Base-by-base conservation (phyloP, 164 flowering plant species). In the grape (Vitis vinifera) region DNA sequence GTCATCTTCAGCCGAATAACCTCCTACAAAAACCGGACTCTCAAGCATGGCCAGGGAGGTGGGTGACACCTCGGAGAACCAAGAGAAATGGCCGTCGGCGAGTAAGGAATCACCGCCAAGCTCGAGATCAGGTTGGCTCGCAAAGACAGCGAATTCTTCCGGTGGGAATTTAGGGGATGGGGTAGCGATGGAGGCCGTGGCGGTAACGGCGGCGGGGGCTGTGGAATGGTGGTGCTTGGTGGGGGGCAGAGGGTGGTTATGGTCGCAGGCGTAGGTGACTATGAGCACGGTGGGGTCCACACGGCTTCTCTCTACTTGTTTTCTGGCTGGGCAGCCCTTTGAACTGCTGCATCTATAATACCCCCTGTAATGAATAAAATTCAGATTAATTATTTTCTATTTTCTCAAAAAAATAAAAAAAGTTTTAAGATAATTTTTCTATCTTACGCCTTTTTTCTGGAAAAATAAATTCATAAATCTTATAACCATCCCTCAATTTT, bases 231-330 rank as follows among this genome's bases (percentile, higher is more conserved):
- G 73, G 65, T 66, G 53, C 17, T 75, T 70, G 71, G 69, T 11
- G 63, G 62, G 8, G 23, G 77, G 77, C 12, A 27, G 2, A 2
- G 75, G 72, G 72, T 78, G 81, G 78, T 78, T 78, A 73, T 78
- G 81, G 9, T 78, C 78, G 56, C 23, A 71, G 19, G 78, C 51
- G 73, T 78, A 78, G 64, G 78, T 78, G 67, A 78, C 56, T 0
- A 78, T 27, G 37, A 78, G 75, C 66, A 16, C 58, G 17, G 72
- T 74, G 78, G 81, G 78, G 73, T 78, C 78, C 73, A 65, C 65
- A 10, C 70, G 75, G 73, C 81, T 78, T 29, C 81, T 75, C 75
- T 78, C 78, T 37, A 78, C 81, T 71, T 78, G 81, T 31, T 78
- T 78, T 37, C 77, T 74, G 13, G 81, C 81, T 5, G 81, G 81